These are phyloP conservation scores for Candida berthetii DNA, from an alignment of 805 yeast species.

Conservation along the genomic window DNA sequence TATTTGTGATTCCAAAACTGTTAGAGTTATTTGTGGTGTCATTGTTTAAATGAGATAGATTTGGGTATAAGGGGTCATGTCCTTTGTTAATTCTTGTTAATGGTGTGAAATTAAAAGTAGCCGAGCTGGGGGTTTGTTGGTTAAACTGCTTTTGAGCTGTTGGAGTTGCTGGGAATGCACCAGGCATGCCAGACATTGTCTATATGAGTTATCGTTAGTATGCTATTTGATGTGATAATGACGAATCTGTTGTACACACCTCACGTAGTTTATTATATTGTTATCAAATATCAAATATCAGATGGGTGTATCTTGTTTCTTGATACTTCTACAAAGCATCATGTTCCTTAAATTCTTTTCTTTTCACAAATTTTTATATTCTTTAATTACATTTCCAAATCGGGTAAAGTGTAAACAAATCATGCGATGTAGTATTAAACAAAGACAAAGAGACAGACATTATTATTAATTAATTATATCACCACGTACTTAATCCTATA, in stretches of 20 bases:
- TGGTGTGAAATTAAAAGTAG: slow-evolving; percentile 9
- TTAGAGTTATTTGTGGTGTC: background rate
- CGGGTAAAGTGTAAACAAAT: background rate
- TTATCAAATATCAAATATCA: too few relatives aligned
- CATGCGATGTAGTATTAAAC: background rate
- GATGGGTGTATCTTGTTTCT: too few relatives aligned
- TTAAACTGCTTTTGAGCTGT: slow-evolving; percentile 2
- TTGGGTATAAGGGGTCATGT: slow-evolving; percentile 12
- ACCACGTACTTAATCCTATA: too few relatives aligned
- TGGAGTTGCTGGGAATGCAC: slow-evolving; percentile 5
- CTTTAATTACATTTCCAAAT: background rate
- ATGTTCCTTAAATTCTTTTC: background rate
- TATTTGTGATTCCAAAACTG: background rate
- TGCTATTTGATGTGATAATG: too few relatives aligned
- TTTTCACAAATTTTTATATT: too few relatives aligned
- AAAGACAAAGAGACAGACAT: too few relatives aligned
- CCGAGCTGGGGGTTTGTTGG: slow-evolving; percentile 6
- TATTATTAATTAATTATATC: too few relatives aligned
- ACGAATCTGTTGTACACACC: too few relatives aligned
- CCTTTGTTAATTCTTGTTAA: background rate
- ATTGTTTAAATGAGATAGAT: slow-evolving; percentile 12
- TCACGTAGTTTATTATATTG: too few relatives aligned
- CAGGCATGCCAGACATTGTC: background rate
- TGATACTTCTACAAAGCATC: too few relatives aligned
- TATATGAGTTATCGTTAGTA: too few relatives aligned